Base-by-base conservation (phyloP, 305 asterid species). In the Fraxinus angustifolia region DNA sequence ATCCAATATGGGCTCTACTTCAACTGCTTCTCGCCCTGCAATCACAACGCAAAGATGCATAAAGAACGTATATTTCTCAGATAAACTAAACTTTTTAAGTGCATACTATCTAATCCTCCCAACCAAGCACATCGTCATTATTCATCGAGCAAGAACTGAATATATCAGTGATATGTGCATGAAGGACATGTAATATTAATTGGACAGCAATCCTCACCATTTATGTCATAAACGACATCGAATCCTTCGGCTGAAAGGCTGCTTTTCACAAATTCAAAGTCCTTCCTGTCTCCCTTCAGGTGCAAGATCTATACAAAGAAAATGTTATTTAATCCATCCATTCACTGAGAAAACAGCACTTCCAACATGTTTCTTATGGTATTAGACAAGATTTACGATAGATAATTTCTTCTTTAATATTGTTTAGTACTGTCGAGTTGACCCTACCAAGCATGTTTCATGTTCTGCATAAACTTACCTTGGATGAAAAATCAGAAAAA, bases 211-310 rank as follows among this genome's bases (percentile, higher is more conserved):
- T 33, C 75, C 90, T 7, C 83, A 96, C 99, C 99, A 78, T 96
- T 96, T 87, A 96, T 96, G 81, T 96, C 98, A 78, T 96, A 96
- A 0, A 96, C 98, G 67, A 96, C 97, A 79, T 96, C 98, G 80
- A 87, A 96, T 78, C 98, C 97, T 90, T 92, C 92, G 30, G 97
- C 94, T 33, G 97, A 82, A 23, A 96, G 97, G 45, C 97, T 93
- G 85, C 94, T 93, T 91, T 90, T 96, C 77, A 96, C 98, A 75
- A 96, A 96, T 23, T 96, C 97, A 35, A 80, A 94, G 89, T 96
- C 98, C 87, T 89, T 83, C 53, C 99, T 91, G 85, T 94, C 99
- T 84, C 99, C 99, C 90, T 96, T 96, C 83, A 93, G 86, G 92
- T 96, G 99, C 85, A 90, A 83, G 79, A 96, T 92, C 98, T 96